Base-by-base conservation (phyloP, 176 grass and related monocot genomes). In the Oryza brachyantha region DNA sequence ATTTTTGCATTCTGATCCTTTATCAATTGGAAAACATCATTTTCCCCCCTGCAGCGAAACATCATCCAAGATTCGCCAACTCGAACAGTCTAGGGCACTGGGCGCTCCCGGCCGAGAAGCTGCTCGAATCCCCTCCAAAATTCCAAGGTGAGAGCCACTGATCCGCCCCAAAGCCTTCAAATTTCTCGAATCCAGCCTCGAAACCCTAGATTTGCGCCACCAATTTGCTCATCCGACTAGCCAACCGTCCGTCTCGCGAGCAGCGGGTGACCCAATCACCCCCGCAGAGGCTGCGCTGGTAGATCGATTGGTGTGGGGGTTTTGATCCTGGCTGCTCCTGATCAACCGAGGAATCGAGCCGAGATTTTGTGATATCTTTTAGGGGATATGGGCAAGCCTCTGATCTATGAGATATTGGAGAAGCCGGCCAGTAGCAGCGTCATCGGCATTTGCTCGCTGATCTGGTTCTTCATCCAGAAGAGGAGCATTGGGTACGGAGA, bases 401-500 rank as follows among this genome's bases (percentile, higher is more conserved):
- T 99, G 10, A 38, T 96, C 57, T 99, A 93, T 39, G 92, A 99
- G 84, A 89, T 99, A 40, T 10, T 85, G 90, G 86, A 99, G 84
- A 99, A 99, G 77, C 96, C 96, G 39, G 96, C 88, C 0, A 99
- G 84, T 57, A 99, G 90, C 54, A 79, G 81, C 66, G 65, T 99
- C 73, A 99, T 99, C 32, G 83, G 80, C 54, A 59, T 96, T 54
- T 99, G 96, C 75, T 91, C 90, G 13, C 72, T 88, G 35, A 99
- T 99, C 83, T 99, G 96, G 96, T 95, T 86, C 81, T 81, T 93
- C 52, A 91, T 99, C 86, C 96, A 99, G 84, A 96, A 99, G 83
- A 85, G 85, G 72, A 77, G 84, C 75, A 74, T 91, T n/a, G 88
- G 92, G 64, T 99, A 99, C 64, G 55, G 77, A n/a, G 88, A 91